phyloP scores from a whole-genome alignment of 768 basidiomycete species.

The Mycena floridula region DNA sequence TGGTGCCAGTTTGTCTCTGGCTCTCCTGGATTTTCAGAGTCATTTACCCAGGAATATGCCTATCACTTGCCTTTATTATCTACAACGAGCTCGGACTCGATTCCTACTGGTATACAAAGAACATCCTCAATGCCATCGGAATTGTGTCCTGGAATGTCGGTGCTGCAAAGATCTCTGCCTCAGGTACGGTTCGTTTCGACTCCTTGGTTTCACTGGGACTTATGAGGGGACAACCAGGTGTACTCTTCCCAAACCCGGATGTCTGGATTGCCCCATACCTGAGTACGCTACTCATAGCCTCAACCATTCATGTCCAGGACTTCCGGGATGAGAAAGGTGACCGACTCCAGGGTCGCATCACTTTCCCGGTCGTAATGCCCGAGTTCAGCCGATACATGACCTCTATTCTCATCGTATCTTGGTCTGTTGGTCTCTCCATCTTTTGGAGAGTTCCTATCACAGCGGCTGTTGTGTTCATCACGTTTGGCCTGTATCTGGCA shows the following conservation, averaged over 20 bases:
- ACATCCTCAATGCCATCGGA: conserved; percentile 9
- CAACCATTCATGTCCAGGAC: conserved; percentile 20
- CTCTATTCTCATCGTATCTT: conserved; percentile 5
- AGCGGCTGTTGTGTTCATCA: not conserved
- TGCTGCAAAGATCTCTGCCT: conserved; percentile 4
- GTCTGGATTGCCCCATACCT: conserved; percentile 6
- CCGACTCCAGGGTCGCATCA: conserved; percentile 11
- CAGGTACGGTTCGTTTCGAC: not conserved
- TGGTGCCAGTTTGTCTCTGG: conserved; percentile 16
- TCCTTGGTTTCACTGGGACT: too few relatives aligned
- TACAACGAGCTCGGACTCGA: conserved; percentile 20
- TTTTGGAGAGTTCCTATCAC: not conserved
- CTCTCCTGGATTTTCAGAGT: conserved; percentile 15
- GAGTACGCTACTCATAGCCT: conserved; percentile 13
- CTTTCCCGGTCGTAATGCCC: conserved; percentile 13
- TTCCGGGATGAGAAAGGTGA: conserved; percentile 19
- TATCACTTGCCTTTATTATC: conserved; percentile 11
- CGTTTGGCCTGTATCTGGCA: conserved; percentile 2
- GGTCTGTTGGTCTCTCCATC: conserved; percentile 5
- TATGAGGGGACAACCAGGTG: too few relatives aligned
- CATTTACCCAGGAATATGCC: conserved; percentile 8
- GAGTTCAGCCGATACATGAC: conserved; percentile 7
- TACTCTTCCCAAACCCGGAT: not conserved
- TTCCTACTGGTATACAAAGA: conserved; percentile 6
- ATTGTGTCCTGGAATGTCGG: conserved; percentile 8